A percentile compares a stretch with the other conserved stretches of the same genome.
phyloP scores from a whole-genome alignment of 2,329 filamentous ascomycete genomes.

The Claviceps maximensis region DNA sequence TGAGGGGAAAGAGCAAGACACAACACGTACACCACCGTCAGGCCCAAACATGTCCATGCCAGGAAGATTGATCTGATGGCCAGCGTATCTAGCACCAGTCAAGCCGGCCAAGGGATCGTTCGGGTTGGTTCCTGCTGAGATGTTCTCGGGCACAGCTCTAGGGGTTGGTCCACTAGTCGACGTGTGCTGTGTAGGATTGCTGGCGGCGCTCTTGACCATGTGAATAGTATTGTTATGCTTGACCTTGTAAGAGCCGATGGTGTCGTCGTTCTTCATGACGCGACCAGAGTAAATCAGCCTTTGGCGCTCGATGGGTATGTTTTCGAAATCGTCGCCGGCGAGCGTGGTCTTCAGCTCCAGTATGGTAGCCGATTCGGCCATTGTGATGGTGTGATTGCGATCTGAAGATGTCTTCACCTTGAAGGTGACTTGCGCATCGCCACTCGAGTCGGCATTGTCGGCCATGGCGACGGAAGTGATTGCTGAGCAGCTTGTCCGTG shows the following conservation, averaged over 20 bases:
- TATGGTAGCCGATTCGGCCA: slow-evolving; percentile 63
- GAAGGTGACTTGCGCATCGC: slow-evolving; percentile 77
- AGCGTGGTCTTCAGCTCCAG: slow-evolving; percentile 84
- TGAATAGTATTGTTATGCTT: slow-evolving; percentile 93
- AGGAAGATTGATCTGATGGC: slow-evolving; percentile 70
- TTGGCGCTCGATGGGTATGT: slow-evolving; percentile 77
- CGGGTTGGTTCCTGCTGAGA: slow-evolving; percentile 61
- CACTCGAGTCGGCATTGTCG: slow-evolving; percentile 45
- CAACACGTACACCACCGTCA: slow-evolving; percentile 70
- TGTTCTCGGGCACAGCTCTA: slow-evolving; percentile 51
- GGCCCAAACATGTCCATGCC: slow-evolving; percentile 82
- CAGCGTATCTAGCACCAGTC: slow-evolving; percentile 87
- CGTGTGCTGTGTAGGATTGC: slow-evolving; percentile 47
- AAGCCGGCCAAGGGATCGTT: slow-evolving; percentile 84
- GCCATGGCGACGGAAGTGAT: slow-evolving; percentile 36
- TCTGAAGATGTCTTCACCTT: slow-evolving; percentile 96
- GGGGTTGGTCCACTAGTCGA: slow-evolving; percentile 28
- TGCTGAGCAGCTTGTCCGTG: background rate
- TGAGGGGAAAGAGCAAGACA: background rate
- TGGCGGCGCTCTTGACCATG: slow-evolving; percentile 89
- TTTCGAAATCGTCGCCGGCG: slow-evolving; percentile 65
- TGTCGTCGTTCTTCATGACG: slow-evolving; percentile 90
- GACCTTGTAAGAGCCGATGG: slow-evolving; percentile 78
- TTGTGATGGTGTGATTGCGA: slow-evolving; percentile 69
- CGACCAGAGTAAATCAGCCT: slow-evolving; percentile 95